phyloP scores from a whole-genome alignment of 2,329 filamentous ascomycete species.

The Cadophora sp. region DNA sequence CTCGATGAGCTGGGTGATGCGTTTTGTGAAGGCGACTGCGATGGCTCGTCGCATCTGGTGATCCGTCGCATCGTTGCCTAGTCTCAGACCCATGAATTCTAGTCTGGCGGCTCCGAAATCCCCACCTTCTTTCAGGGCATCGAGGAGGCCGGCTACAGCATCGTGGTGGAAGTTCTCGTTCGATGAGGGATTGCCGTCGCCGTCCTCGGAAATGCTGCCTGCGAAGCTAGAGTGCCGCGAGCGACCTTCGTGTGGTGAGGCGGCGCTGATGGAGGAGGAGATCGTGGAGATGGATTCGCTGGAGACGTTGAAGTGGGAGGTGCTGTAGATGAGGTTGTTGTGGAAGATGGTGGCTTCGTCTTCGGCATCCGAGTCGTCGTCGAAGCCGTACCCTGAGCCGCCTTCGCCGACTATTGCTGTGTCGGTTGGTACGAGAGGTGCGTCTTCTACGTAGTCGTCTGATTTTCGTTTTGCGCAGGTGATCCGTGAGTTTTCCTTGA shows the following conservation, averaged over 20 bases:
- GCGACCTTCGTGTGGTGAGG: conserved; percentile 46
- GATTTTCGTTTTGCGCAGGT: conserved; percentile 49
- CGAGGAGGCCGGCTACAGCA: conserved; percentile 84
- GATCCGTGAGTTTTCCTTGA: conserved; percentile 48
- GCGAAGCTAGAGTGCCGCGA: conserved; percentile 75
- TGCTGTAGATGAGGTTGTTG: conserved; percentile 46
- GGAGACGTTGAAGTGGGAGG: conserved; percentile 48
- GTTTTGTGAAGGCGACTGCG: conserved; percentile 83
- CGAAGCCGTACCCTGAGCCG: conserved; percentile 69
- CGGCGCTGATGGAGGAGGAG: conserved; percentile 58
- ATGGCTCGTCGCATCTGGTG: conserved; percentile 87
- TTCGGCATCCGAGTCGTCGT: conserved; percentile 64
- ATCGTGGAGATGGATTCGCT: conserved; percentile 69
- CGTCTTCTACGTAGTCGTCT: conserved; percentile 46
- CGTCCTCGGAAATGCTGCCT: conserved; percentile 72
- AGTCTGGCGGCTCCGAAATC: conserved; percentile 85
- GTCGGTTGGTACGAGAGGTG: conserved; percentile 49
- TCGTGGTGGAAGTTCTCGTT: conserved; percentile 81
- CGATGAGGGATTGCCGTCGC: conserved; percentile 50
- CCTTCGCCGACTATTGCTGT: conserved; percentile 60
- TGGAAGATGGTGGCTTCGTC: conserved; percentile 64
- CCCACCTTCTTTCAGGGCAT: conserved; percentile 77
- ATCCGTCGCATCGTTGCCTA: conserved; percentile 89
- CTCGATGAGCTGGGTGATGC: conserved; percentile 73
- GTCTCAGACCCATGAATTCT: conserved; percentile 91